Base-by-base conservation (phyloP, 2,329 filamentous ascomycete genomes). In the Aspergillus sp. region DNA sequence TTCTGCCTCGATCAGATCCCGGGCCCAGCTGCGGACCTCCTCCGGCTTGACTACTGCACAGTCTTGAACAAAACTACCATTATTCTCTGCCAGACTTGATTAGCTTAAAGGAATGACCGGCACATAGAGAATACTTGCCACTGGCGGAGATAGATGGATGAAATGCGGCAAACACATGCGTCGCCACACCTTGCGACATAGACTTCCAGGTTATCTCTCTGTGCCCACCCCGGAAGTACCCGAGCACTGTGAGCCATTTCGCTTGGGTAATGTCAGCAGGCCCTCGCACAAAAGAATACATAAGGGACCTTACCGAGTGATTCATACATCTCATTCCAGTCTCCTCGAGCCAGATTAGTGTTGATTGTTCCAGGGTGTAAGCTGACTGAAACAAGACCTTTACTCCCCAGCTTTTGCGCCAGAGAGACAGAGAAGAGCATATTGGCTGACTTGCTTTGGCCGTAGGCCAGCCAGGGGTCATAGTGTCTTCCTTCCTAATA, bases 1-100 rank as follows among this genome's bases (percentile, higher is more conserved):
- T 21, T 56, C 53, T 5, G 53, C 53, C 25, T 56, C 53, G 19
- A 56, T 47, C 23, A 12, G 13, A 47, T 56, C 53, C 15, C 53
- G 41, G 5, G 39, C 53, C 39, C 53, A 56, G 41, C 53, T 47
- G 28, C 53, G 53, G 3, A 56, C 2, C 13, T 50, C 15, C 17
- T 50, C 47, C 28, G 8, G 47, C 47, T 32, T 50, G 4, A 19
- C 9, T 3, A 50, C 15, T 10, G 47, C 19, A 23, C 47, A 50
- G 15, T 50, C 47, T 5, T 50, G 47, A 6, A 50, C 6, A 50
- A 30, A 50, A 5, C n/a, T 6, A 6, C 47, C 47, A 12, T 50
- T 50, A 10, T 25, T 55, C 4, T 39, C 36, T 54, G 51, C 15
- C n/a, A 55, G 3, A 13, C 15, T 32, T 17, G 7, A 10, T 17